These are phyloP conservation scores for Amborella trichopoda DNA, from an alignment of 164 flowering plant genomes.

Conservation along the genomic window DNA sequence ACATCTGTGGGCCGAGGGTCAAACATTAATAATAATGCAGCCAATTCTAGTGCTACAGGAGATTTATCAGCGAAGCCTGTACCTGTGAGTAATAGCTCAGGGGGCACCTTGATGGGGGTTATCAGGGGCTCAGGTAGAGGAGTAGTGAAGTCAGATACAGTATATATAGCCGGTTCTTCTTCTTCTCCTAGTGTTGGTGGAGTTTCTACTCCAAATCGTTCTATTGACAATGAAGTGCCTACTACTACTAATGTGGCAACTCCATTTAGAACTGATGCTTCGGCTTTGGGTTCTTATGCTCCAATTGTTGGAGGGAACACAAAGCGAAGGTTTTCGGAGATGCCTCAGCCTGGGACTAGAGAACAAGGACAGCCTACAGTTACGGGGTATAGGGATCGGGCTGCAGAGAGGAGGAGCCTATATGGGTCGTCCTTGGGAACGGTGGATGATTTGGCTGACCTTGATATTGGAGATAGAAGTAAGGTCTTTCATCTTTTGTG, in stretches of 20 bases:
- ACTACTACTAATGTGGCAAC: slow-evolving; percentile 22
- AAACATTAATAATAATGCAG: no score
- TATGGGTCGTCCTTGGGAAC: slow-evolving; percentile 74
- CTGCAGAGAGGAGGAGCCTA: slow-evolving; percentile 92
- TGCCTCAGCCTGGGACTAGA: slow-evolving; percentile 39
- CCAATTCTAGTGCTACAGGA: slow-evolving; percentile 11
- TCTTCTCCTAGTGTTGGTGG: slow-evolving; percentile 23
- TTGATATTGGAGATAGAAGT: slow-evolving; percentile 14
- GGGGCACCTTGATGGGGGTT: slow-evolving; percentile 81
- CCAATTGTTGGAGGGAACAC: slow-evolving; percentile 51
- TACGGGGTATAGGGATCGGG: slow-evolving; percentile 82
- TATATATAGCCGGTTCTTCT: slow-evolving; percentile 19
- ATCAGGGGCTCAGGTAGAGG: slow-evolving; percentile 83
- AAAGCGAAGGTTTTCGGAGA: slow-evolving; percentile 89
- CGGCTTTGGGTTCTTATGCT: slow-evolving; percentile 77
- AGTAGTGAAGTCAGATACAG: slow-evolving; percentile 50
- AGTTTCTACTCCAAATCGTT: slow-evolving; percentile 15
- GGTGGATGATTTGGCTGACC: slow-evolving; percentile 29
- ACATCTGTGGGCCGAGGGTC: slow-evolving; percentile 10
- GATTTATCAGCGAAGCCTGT: slow-evolving; percentile 40
- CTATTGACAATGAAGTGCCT: slow-evolving; percentile 9
- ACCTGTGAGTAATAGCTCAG: slow-evolving; percentile 51
- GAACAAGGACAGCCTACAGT: slow-evolving; percentile 43
- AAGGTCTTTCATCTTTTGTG: no score
- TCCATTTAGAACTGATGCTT: slow-evolving; percentile 76